phyloP scores from a whole-genome alignment of 192 early-diverging fungal species.

The Diversispora eburnea region DNA sequence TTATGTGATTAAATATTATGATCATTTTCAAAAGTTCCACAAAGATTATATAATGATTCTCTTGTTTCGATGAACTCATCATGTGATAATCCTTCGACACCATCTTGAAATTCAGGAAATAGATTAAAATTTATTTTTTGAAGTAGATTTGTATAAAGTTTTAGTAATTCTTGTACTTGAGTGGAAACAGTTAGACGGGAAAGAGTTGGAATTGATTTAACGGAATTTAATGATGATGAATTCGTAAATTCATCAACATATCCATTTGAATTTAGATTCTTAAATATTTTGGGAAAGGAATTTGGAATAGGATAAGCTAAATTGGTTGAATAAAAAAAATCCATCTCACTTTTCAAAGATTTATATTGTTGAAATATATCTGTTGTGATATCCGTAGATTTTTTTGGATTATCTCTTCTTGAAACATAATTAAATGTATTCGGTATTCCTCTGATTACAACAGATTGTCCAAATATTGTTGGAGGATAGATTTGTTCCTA shows the following conservation, averaged over 20 bases:
- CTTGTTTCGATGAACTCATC: conserved; percentile 19
- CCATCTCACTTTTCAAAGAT: background rate
- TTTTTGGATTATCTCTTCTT: background rate
- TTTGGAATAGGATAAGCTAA: conserved; percentile 39
- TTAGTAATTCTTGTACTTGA: background rate
- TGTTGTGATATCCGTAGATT: background rate
- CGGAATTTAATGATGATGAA: background rate
- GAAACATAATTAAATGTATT: background rate
- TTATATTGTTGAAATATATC: conserved; percentile 1
- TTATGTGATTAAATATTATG: background rate
- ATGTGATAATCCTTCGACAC: background rate
- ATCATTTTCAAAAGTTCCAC: background rate
- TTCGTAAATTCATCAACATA: conserved; percentile 13
- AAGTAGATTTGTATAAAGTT: conserved; percentile 1
- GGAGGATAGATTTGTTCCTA: too few species aligned
- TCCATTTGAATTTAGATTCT: conserved; percentile 33
- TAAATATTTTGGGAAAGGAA: conserved; percentile 41
- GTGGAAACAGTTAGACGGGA: conserved; percentile 19
- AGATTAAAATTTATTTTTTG: conserved; percentile 6
- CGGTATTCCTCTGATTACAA: conserved; percentile 15
- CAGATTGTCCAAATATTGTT: conserved; percentile 21
- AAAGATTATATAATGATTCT: conserved; percentile 6
- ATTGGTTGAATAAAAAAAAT: conserved; percentile 14
- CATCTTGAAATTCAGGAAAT: conserved; percentile 17
- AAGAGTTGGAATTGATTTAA: conserved; percentile 6